These are phyloP conservation scores for Diaporthe destruens DNA, from an alignment of 2,329 filamentous ascomycete species.

Conservation along the genomic window DNA sequence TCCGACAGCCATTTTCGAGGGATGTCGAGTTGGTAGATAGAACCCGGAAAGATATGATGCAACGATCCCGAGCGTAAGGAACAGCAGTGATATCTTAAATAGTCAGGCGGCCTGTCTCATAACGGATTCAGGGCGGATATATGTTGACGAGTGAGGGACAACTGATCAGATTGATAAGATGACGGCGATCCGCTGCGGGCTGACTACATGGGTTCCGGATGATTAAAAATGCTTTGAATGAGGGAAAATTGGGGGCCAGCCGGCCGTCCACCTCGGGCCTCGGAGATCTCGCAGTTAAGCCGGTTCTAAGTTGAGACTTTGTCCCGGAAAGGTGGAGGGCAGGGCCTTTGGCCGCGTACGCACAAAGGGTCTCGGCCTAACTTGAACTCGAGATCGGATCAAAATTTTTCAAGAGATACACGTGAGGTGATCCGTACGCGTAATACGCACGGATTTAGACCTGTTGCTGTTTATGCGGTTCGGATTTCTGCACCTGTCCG, in stretches of 20 bases:
- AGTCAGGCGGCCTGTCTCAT: constrained; percentile 33
- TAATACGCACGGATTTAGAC: constrained; percentile 16
- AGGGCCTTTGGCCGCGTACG: background rate
- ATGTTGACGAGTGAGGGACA: background rate
- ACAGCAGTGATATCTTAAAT: constrained; percentile 1
- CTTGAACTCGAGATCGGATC: constrained; percentile 1
- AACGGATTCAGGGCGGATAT: background rate
- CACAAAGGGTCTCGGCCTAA: background rate
- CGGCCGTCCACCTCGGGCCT: constrained; percentile 18
- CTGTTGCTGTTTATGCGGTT: background rate
- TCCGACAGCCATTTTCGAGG: constrained; percentile 43
- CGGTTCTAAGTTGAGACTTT: no score
- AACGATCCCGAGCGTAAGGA: background rate
- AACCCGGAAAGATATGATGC: background rate
- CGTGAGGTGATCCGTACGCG: background rate
- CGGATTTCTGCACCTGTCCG: background rate
- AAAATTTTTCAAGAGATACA: constrained; percentile 5
- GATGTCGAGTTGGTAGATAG: background rate
- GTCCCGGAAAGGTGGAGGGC: constrained; percentile 23
- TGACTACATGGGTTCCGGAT: background rate
- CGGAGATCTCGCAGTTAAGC: constrained; percentile 30
- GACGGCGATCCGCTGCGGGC: no score
- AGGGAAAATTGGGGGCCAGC: background rate
- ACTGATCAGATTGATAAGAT: constrained; percentile 42
- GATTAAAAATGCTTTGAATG: constrained; percentile 5